phyloP scores from a whole-genome alignment of 116 monocot species.

The Posidonia oceanica region DNA sequence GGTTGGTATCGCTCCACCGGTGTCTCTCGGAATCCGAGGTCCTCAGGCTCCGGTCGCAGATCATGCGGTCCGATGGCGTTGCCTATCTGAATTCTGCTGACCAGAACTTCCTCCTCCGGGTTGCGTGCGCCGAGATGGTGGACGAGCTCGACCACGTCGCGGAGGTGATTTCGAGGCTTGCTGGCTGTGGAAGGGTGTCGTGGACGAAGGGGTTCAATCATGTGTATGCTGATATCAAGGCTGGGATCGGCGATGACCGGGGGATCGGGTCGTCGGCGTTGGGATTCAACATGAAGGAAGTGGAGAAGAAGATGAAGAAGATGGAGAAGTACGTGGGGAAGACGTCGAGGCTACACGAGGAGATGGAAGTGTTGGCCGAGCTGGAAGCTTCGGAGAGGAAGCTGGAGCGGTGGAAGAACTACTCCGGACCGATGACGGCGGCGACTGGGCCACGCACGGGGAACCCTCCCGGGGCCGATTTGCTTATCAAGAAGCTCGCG shows the following conservation, averaged over 20 bases:
- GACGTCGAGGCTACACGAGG: slow-evolving; percentile 32
- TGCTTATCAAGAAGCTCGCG: slow-evolving; percentile 20
- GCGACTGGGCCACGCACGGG: not conserved
- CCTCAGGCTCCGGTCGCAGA: slow-evolving; percentile 20
- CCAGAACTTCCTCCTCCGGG: slow-evolving; percentile 45
- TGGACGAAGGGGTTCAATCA: slow-evolving; percentile 19
- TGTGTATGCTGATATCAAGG: slow-evolving; percentile 46
- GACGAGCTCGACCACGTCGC: slow-evolving; percentile 63
- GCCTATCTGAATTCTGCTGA: slow-evolving; percentile 62
- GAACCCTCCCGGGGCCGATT: slow-evolving; percentile 8
- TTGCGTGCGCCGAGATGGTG: slow-evolving; percentile 65
- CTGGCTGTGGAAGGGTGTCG: slow-evolving; percentile 4
- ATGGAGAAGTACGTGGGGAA: slow-evolving; percentile 40
- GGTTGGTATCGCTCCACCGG: slow-evolving; percentile 50
- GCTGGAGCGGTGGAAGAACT: slow-evolving; percentile 8
- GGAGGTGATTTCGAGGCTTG: slow-evolving; percentile 31
- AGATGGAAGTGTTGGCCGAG: slow-evolving; percentile 55
- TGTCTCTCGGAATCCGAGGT: slow-evolving; percentile 34
- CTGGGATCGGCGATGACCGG: slow-evolving; percentile 13
- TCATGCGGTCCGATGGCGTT: slow-evolving; percentile 45
- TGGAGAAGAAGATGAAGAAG: slow-evolving; percentile 38
- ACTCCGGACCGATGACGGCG: slow-evolving; percentile 8
- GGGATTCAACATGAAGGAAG: slow-evolving; percentile 7
- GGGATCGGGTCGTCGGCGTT: not conserved
- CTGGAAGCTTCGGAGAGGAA: slow-evolving; percentile 51